Base-by-base conservation (phyloP, 169 alveolate species). In the Plasmodium coatneyi region DNA sequence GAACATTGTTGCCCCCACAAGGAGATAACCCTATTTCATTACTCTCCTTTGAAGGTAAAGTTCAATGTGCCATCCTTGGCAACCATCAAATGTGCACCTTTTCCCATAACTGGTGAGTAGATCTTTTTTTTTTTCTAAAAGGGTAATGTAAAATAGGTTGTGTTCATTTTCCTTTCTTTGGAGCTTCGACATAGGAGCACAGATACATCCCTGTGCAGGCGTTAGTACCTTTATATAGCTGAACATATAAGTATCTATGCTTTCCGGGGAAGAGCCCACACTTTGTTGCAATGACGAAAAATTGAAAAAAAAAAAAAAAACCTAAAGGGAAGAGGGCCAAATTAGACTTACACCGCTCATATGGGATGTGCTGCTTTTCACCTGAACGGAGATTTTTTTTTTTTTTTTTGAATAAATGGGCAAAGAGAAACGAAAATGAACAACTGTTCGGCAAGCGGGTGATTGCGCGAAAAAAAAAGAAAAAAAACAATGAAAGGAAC, bases 401-500 rank as follows among this genome's bases (percentile, higher is more conserved):
- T 60, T 60, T 60, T 56, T 56, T 60, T 19, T 25, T 6, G 32
- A n/a, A 60, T 3, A 60, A 60, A 9, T 60, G 32, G 3, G 32
- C 74, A n/a, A 60, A 19, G 34, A 60, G 14, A 60, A 60, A 60
- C 3, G 34, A 19, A 60, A 60, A 19, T 60, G 25, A 19, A 60
- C 14, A 60, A 6, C 74, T 19, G 14, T 19, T 60, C 74, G 34
- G 36, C 25, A n/a, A 60, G 19, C 7, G 25, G 34, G 14, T 34
- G 5, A 46, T 46, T 46, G 19, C 12, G 74, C 25, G 14, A 19
- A 5, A 43, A 72, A 4, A 7, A 72, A 72, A 22, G 7, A 72
- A 72, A 72, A 72, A 71, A 71, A 71, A 41, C 49, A 71, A 72
- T 30, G 82, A 30, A 72, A 72, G 14, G 82, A 22, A 25, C 28